Evolutionary conservation across 1,284 basidiomycete genomes (phyloP).

Genomic region (Vanrija sp.): DNA sequence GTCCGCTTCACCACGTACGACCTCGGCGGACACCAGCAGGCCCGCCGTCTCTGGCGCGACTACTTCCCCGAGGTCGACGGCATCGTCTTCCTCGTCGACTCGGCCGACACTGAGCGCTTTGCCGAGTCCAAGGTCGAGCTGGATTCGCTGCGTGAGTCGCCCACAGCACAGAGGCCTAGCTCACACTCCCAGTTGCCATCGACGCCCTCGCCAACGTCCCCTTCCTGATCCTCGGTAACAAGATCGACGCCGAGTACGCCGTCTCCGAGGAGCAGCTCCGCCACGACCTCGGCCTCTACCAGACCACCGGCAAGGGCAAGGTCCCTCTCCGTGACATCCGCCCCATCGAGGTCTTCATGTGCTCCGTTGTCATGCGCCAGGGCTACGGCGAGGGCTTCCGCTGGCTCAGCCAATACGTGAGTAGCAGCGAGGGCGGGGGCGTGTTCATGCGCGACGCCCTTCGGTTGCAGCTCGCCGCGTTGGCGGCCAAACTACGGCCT

Average conservation of each 20-base stretch:
- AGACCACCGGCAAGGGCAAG: conserved; percentile 99
- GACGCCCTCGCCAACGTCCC: conserved; percentile 94
- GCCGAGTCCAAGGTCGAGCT: conserved; percentile 94
- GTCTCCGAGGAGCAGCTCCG: conserved; percentile 97
- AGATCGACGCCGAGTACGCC: conserved; percentile 97
- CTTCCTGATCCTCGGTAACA: conserved; percentile 98
- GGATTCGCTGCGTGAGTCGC: conserved; percentile 66
- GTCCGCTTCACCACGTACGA: conserved; percentile 99
- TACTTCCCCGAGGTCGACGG: conserved; percentile 99
- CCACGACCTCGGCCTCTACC: conserved; percentile 91
- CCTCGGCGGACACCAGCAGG: conserved; percentile 97
- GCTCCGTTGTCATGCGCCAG: conserved; percentile 97
- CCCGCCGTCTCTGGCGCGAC: conserved; percentile 97
- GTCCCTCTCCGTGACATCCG: conserved; percentile 94
- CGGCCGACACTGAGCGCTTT: conserved; percentile 94
- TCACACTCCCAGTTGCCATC: conserved; percentile 54
- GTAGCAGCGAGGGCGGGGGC: conserved; percentile 25
- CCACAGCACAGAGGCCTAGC: no score
- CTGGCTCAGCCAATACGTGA: conserved; percentile 95
- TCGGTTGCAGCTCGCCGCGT: no score
- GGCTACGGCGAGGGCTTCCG: conserved; percentile 99
- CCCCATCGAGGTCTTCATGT: conserved; percentile 99
- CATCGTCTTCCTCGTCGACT: conserved; percentile 97
- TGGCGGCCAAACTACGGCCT: no score
- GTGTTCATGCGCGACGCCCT: no score